Conservation (phyloP, 2,329 filamentous ascomycete species). For the Penicillium sp. region DNA sequence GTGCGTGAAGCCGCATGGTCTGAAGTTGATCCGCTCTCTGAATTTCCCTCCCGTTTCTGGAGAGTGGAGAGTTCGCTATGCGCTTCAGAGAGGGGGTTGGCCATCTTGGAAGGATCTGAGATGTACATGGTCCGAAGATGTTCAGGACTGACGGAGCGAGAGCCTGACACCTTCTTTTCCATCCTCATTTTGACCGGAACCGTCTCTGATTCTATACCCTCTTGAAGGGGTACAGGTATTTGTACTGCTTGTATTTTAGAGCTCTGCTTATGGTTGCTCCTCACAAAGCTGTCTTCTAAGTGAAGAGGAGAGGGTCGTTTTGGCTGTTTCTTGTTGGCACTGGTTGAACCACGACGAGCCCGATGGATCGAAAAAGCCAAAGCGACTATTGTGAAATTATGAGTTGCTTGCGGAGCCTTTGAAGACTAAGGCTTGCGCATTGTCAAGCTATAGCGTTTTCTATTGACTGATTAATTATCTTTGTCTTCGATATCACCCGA, state of each 20-base stretch:
- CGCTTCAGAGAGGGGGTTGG: neutral
- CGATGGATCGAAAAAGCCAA: neutral
- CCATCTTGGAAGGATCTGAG: too few relatives aligned
- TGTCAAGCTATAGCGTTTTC: neutral
- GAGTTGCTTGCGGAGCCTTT: neutral
- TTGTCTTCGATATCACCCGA: neutral
- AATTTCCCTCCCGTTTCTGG: neutral
- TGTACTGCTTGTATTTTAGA: neutral
- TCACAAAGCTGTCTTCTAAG: neutral
- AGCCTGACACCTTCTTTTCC: neutral
- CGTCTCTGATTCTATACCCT: neutral
- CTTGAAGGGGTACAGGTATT: neutral
- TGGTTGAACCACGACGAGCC: neutral
- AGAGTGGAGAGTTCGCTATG: neutral
- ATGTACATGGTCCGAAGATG: neutral
- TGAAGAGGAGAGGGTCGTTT: neutral
- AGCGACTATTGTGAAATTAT: neutral
- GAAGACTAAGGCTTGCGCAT: neutral
- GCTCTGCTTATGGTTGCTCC: neutral
- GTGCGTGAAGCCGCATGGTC: conserved; percentile 9
- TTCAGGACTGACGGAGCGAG: neutral
- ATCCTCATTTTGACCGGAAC: conserved; percentile 1
- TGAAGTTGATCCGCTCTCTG: conserved; percentile 8
- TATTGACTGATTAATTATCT: neutral
- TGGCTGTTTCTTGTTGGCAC: neutral